phyloP scores from a whole-genome alignment of 2,329 filamentous ascomycete genomes.

The Arachnopeziza araneosa region DNA sequence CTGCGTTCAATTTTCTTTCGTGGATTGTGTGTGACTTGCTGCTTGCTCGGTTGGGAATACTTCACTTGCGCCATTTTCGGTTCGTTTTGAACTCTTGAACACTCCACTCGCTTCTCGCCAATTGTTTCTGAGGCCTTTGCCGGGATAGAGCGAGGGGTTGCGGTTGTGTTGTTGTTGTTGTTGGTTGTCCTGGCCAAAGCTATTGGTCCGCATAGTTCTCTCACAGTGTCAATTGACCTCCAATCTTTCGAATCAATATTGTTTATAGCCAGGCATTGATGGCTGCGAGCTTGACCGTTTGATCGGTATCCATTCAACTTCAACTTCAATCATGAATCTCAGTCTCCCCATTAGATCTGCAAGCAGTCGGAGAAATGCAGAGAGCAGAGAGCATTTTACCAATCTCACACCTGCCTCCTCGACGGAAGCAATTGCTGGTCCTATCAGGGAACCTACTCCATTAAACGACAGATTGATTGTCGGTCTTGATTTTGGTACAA shows the following conservation, averaged over 20 bases:
- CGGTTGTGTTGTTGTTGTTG: not conserved
- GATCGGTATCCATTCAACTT: not conserved
- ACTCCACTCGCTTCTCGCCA: not conserved
- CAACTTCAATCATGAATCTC: slow-evolving; percentile 26
- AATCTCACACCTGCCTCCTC: slow-evolving; percentile 48
- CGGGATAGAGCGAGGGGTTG: not conserved
- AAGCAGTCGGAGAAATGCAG: slow-evolving; percentile 25
- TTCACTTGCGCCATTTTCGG: not conserved
- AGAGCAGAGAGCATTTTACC: slow-evolving; percentile 28
- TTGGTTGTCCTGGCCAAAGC: not conserved
- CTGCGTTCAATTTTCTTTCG: not conserved
- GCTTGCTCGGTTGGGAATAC: not conserved
- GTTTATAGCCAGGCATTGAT: not conserved
- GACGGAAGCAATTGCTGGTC: slow-evolving; percentile 58
- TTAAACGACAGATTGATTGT: slow-evolving; percentile 64
- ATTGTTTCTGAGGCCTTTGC: not conserved
- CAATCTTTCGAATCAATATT: not conserved
- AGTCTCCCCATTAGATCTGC: slow-evolving; percentile 27
- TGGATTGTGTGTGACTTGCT: not conserved
- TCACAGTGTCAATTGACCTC: not conserved
- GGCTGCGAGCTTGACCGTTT: not conserved
- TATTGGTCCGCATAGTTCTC: not conserved
- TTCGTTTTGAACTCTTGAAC: not conserved
- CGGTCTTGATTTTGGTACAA: slow-evolving; percentile 80
- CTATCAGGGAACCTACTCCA: slow-evolving; percentile 47